Percentiles rank a stretch among this genome's conserved stretches.
phyloP scores from a whole-genome alignment of 345 rosid species.

The Murraya paniculata region DNA sequence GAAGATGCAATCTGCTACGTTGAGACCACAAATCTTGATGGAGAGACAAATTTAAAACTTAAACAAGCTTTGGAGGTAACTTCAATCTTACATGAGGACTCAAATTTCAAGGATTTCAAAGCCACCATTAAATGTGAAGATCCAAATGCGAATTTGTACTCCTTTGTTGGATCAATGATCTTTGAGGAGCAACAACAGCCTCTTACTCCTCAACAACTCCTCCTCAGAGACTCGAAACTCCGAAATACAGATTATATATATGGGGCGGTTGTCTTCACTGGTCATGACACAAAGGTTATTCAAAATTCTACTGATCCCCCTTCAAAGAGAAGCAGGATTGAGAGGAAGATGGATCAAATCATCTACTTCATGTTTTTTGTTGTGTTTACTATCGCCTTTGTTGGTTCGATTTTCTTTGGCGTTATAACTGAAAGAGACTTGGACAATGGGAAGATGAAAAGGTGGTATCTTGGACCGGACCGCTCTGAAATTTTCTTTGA shows the following conservation, averaged over 20 bases:
- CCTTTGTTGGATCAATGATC: constrained; percentile 77
- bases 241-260: constrained; percentile 76
- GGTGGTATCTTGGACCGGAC: constrained; percentile 91
- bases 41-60: constrained; percentile 85
- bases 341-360: constrained; percentile 75
- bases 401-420: constrained; percentile 80
- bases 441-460: constrained; percentile 56
- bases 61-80: constrained; percentile 81
- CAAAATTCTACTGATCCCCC: constrained; percentile 84
- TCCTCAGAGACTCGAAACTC: constrained; percentile 82
- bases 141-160: constrained; percentile 85
- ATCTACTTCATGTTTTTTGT: constrained; percentile 63
- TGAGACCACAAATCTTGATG: constrained; percentile 96
- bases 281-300: constrained; percentile 89
- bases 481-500: constrained; percentile 52
- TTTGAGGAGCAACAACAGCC: constrained; percentile 53
- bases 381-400: constrained; percentile 47
- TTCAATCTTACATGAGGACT: constrained; percentile 54
- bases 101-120: constrained; percentile 56
- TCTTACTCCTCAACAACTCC: constrained; percentile 78
- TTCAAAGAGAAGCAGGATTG: constrained; percentile 86
- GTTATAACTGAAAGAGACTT: constrained; percentile 55
- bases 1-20: constrained; percentile 86
- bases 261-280: constrained; percentile 83
- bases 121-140: constrained; percentile 79